These are phyloP conservation scores for Psilocybe cyanescens DNA, from an alignment of 768 basidiomycete genomes.

Conservation along the genomic window DNA sequence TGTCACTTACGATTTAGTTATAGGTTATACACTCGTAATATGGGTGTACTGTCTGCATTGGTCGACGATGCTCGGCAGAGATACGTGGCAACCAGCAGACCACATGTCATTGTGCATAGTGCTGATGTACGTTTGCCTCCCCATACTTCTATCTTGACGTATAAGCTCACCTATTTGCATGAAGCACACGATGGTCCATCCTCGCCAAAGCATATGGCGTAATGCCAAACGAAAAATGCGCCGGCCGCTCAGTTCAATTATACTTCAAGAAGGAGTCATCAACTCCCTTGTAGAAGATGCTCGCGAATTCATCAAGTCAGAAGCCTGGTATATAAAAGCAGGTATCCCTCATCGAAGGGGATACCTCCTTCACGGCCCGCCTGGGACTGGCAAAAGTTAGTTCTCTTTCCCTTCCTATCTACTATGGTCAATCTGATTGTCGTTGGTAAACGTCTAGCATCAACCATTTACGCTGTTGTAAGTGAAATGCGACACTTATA, in stretches of 20 bases:
- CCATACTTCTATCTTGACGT: background rate
- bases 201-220: slow-evolving; percentile 42
- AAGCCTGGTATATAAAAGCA: slow-evolving; percentile 60
- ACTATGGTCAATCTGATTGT: background rate
- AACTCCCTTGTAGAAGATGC: slow-evolving; percentile 53
- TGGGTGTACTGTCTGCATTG: slow-evolving; percentile 42
- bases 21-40: slow-evolving; percentile 49
- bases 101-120: slow-evolving; percentile 45
- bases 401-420: slow-evolving; percentile 12
- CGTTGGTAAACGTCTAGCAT: slow-evolving; percentile 36
- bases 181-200: slow-evolving; percentile 28
- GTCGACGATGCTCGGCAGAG: slow-evolving; percentile 44
- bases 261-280: slow-evolving; percentile 50
- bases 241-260: slow-evolving; percentile 56
- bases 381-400: slow-evolving; percentile 67
- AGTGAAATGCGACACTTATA: slow-evolving; percentile 50
- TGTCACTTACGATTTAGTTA: background rate
- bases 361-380: slow-evolving; percentile 59
- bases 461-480: slow-evolving; percentile 58
- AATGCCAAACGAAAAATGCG: slow-evolving; percentile 51
- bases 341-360: slow-evolving; percentile 64
- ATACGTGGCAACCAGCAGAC: slow-evolving; percentile 43
- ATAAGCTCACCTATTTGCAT: background rate
- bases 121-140: slow-evolving; percentile 29
- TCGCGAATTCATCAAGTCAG: slow-evolving; percentile 52